These are phyloP conservation scores for Wallacemonas sp. DNA, from an alignment of 208 protist genomes.

Conservation along the genomic window DNA sequence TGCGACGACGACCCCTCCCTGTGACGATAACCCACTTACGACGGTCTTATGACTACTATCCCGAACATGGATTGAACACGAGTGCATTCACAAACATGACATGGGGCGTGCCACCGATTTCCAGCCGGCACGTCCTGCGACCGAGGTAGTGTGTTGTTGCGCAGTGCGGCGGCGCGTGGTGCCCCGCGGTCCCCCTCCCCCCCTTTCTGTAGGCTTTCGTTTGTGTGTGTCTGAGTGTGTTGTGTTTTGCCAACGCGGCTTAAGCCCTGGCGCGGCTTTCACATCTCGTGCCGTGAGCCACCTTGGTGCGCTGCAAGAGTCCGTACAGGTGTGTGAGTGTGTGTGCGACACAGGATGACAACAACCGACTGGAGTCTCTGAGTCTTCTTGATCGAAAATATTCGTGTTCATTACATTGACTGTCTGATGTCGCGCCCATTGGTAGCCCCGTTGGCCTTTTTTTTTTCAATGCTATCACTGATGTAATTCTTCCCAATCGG, in stretches of 20 bases:
- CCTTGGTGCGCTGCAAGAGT: constrained; percentile 41
- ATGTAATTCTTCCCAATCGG: not conserved
- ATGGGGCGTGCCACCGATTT: constrained; percentile 48
- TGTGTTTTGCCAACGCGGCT: constrained; percentile 22
- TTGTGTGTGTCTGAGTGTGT: constrained; percentile 15
- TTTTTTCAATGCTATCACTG: not conserved
- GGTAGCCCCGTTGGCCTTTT: not conserved
- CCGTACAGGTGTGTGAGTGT: too few species aligned
- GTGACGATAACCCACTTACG: constrained; percentile 52
- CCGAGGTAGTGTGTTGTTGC: constrained; percentile 26
- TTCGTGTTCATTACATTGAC: constrained; percentile 23
- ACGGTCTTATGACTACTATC: constrained; percentile 53
- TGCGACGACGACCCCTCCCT: too few species aligned
- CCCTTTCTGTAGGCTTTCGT: constrained; percentile 10
- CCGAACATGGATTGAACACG: constrained; percentile 58
- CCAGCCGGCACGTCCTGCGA: constrained; percentile 50
- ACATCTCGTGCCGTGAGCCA: constrained; percentile 31
- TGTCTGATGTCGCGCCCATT: constrained; percentile 19
- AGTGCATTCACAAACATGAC: constrained; percentile 37
- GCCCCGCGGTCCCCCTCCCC: not conserved
- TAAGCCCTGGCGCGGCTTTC: constrained; percentile 41
- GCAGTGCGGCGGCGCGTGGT: too few species aligned
- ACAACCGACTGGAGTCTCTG: constrained; percentile 44
- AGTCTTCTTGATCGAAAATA: constrained; percentile 26
- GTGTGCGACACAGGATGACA: constrained; percentile 28